Evolutionary conservation across 164 flowering plant genomes (phyloP).

Genomic region (Magnolia changhungtana): DNA sequence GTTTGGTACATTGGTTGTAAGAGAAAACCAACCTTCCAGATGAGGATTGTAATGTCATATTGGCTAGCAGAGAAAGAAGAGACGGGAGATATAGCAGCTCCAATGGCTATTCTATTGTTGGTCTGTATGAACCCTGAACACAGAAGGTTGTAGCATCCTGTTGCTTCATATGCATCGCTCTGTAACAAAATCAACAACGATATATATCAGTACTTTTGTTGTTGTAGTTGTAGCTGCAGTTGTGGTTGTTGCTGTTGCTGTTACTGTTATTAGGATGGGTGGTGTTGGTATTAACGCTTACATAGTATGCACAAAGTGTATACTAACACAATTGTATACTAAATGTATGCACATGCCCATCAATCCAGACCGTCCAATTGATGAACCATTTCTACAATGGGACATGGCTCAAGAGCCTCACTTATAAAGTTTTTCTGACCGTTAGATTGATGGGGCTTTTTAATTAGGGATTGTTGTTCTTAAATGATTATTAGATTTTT

Average conservation of each 20-base stretch:
- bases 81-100: slow-evolving; percentile 94
- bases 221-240: too few relatives aligned
- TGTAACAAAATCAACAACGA: slow-evolving; percentile 23
- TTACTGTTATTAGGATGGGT: not conserved
- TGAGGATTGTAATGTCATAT: slow-evolving; percentile 74
- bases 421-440: too few relatives aligned
- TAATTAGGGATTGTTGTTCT: too few relatives aligned
- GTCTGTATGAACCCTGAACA: slow-evolving; percentile 96
- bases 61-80: slow-evolving; percentile 76
- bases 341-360: not conserved
- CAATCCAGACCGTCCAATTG: not conserved
- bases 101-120: slow-evolving; percentile 74
- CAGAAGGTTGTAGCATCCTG: slow-evolving; percentile 95
- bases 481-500: too few relatives aligned
- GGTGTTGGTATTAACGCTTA: not conserved
- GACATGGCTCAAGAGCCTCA: not conserved
- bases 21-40: slow-evolving; percentile 73
- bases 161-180: slow-evolving; percentile 89
- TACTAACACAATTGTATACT: not conserved
- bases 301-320: not conserved
- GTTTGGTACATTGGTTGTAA: not conserved
- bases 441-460: too few relatives aligned
- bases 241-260: too few relatives aligned
- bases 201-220: not conserved
- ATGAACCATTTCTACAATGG: not conserved